Evolutionary conservation across 352 stramenopile species (phyloP).

Genomic region (Phytophthora vignae): DNA sequence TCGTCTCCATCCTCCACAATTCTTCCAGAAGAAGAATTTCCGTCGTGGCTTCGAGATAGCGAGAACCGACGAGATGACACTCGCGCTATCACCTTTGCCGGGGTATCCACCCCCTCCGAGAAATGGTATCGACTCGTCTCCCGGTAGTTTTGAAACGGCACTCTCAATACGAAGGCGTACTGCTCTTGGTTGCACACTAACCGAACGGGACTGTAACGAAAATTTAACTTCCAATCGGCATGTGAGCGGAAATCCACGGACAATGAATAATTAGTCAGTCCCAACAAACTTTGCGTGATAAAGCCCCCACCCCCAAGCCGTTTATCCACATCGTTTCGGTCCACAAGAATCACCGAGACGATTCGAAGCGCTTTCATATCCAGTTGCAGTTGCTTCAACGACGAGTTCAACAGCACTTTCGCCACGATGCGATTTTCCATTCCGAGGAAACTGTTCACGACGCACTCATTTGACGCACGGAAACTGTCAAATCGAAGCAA

Average conservation of each 20-base stretch:
- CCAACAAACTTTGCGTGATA: slow-evolving; percentile 75
- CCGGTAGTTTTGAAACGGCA: slow-evolving; percentile 79
- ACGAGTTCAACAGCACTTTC: slow-evolving; percentile 88
- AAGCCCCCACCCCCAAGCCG: slow-evolving; percentile 45
- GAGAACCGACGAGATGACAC: slow-evolving; percentile 38
- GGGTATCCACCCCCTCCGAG: slow-evolving; percentile 14
- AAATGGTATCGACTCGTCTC: slow-evolving; percentile 69
- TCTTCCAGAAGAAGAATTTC: slow-evolving; percentile 33
- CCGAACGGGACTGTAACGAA: slow-evolving; percentile 67
- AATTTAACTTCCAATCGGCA: slow-evolving; percentile 59
- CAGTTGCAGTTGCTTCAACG: slow-evolving; percentile 74
- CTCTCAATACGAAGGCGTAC: slow-evolving; percentile 78
- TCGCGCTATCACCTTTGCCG: slow-evolving; percentile 18
- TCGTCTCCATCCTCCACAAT: slow-evolving; percentile 44
- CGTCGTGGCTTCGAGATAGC: slow-evolving; percentile 34
- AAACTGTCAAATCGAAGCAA: slow-evolving; percentile 78
- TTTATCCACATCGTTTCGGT: slow-evolving; percentile 44
- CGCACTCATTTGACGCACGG: slow-evolving; percentile 66
- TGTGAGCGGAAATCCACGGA: slow-evolving; percentile 69
- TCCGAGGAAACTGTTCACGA: slow-evolving; percentile 63
- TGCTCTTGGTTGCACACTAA: slow-evolving; percentile 88
- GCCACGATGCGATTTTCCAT: slow-evolving; percentile 83
- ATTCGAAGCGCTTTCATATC: slow-evolving; percentile 72
- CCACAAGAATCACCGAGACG: slow-evolving; percentile 80
- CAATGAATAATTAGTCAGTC: slow-evolving; percentile 68